A percentile compares a stretch with the other conserved stretches of the same genome.
These are phyloP conservation scores for Amanita brunnescens DNA, from an alignment of 768 basidiomycete species.

Conservation along the genomic window DNA sequence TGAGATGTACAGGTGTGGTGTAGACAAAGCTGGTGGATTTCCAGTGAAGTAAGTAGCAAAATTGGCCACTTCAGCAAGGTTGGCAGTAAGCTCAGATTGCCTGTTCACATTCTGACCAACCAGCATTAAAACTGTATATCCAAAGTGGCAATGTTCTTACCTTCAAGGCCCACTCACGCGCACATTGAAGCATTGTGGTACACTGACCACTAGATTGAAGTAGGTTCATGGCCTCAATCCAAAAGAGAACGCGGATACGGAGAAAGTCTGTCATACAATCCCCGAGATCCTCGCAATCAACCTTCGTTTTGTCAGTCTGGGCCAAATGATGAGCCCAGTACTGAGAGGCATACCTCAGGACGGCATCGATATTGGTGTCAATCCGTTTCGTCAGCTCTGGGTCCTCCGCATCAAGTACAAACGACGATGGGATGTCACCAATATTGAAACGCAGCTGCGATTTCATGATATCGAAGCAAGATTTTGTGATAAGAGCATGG, in stretches of 20 bases:
- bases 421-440: not conserved
- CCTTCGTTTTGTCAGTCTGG: not conserved
- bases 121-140: not conserved
- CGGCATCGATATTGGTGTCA: not conserved
- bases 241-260: too few relatives aligned
- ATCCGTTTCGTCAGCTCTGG: not conserved
- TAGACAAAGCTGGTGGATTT: slow-evolving; percentile 11
- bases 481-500: slow-evolving; percentile 7
- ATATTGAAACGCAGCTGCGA: not conserved
- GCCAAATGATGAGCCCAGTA: not conserved
- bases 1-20: slow-evolving; percentile 19
- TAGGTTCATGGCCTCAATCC: too few relatives aligned
- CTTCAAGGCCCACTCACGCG: too few relatives aligned
- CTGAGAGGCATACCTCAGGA: not conserved
- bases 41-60: too few relatives aligned
- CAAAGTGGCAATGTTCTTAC: not conserved
- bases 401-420: not conserved
- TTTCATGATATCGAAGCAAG: slow-evolving; percentile 16
- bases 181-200: too few relatives aligned
- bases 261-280: too few relatives aligned
- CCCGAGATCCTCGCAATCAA: slow-evolving; percentile 1
- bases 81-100: not conserved
- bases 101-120: not conserved
- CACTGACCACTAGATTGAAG: too few relatives aligned
- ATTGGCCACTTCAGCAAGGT: slow-evolving; percentile 8